These are phyloP conservation scores for Trametes pubescens DNA, from an alignment of 1,284 basidiomycete genomes.

Conservation along the genomic window DNA sequence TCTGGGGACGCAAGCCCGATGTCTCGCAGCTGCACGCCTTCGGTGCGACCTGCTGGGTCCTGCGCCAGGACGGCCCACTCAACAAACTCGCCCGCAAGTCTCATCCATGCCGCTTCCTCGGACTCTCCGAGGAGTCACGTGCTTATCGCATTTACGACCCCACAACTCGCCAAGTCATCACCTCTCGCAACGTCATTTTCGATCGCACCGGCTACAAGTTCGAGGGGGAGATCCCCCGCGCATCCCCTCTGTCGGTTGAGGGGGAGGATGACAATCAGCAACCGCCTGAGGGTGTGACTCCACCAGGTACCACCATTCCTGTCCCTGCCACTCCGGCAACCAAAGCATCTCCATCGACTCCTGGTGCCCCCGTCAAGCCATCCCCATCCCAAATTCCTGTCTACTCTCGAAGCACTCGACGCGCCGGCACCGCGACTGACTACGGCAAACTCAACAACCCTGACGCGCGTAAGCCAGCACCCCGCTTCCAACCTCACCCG, in stretches of 20 bases:
- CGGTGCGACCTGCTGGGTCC: slow-evolving; percentile 30
- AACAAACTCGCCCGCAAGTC: neutral
- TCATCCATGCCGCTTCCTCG: neutral
- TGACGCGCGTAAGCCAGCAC: neutral
- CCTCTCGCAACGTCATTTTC: neutral
- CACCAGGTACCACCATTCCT: neutral
- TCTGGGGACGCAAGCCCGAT: slow-evolving; percentile 14
- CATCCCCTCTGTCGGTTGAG: neutral
- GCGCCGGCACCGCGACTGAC: neutral
- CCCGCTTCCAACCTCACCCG: too few relatives aligned
- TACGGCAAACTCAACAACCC: neutral
- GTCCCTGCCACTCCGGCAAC: too few relatives aligned
- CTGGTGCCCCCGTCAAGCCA: neutral
- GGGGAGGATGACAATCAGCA: neutral
- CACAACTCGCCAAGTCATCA: neutral
- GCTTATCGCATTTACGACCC: neutral
- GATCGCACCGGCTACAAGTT: neutral
- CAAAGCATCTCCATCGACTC: neutral
- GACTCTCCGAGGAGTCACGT: neutral
- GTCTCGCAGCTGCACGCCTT: slow-evolving; percentile 21
- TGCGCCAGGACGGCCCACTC: neutral
- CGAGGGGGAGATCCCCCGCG: neutral
- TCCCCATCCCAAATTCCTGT: neutral
- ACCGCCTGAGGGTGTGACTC: neutral
- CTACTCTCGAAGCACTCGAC: too few relatives aligned